A percentile compares a stretch with the other conserved stretches of the same genome.
Conservation (phyloP, 345 rosid genomes). For the Mallotus nudiflorus region DNA sequence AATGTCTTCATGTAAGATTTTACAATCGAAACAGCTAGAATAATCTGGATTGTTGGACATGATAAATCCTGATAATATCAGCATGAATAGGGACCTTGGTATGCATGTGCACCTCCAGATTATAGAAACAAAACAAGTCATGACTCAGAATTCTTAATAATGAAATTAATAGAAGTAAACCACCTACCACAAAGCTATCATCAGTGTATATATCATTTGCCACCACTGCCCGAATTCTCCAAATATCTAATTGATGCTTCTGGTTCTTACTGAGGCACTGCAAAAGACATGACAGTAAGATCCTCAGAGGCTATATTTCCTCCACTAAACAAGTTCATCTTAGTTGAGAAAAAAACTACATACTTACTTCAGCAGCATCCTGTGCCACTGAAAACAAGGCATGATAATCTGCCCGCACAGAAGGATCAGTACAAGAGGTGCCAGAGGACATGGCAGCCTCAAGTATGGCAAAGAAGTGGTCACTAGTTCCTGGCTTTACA, state of each 20-base stretch:
- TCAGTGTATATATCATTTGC: constrained; percentile 92
- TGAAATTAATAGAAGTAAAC: constrained; percentile 3
- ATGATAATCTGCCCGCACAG: constrained; percentile 66
- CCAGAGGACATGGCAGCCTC: constrained; percentile 82
- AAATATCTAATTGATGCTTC: constrained; percentile 60
- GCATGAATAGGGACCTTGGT: no score
- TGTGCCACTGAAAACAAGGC: constrained; percentile 85
- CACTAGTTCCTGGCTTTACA: constrained; percentile 76
- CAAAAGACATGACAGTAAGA: constrained; percentile 26
- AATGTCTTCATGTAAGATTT: not conserved
- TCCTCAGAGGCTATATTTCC: constrained; percentile 5
- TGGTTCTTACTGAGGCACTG: constrained; percentile 73
- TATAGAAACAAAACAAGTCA: no score
- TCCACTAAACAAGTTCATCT: not conserved
- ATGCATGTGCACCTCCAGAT: no score
- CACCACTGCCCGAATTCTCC: constrained; percentile 80
- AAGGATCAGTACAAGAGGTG: constrained; percentile 74
- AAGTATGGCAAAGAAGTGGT: constrained; percentile 68
- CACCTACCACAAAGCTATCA: constrained; percentile 94
- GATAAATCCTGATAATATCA: no score
- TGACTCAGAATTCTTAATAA: no score
- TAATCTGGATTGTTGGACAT: no score
- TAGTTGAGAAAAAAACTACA: not conserved
- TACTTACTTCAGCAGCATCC: constrained; percentile 69
- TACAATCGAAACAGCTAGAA: not conserved